phyloP scores from a whole-genome alignment of 495 filamentous ascomycete genomes.

The Copromyces sp. region DNA sequence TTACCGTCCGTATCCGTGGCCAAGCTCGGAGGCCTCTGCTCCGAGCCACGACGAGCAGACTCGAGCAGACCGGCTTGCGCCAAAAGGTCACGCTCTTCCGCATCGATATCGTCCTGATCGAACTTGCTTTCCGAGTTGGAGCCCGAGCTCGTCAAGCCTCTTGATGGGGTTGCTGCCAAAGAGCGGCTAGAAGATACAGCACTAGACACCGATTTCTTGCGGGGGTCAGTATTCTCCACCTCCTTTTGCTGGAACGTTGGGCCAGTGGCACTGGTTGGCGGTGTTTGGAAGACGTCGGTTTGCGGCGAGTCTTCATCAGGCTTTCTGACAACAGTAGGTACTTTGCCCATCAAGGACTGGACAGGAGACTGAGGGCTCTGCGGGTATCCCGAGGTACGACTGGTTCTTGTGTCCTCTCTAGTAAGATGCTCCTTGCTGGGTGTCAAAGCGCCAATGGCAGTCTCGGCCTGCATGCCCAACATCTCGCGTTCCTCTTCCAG shows the following conservation, averaged over 20 bases:
- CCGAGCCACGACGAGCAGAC: conserved; percentile 6
- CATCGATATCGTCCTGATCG: conserved; percentile 33
- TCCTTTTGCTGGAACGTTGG: conserved; percentile 38
- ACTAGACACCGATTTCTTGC: conserved; percentile 35
- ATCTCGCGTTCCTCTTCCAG: conserved; percentile 61
- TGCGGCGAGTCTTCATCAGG: conserved; percentile 26
- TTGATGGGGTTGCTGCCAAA: conserved; percentile 20
- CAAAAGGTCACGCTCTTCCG: conserved; percentile 40
- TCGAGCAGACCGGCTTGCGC: conserved; percentile 40
- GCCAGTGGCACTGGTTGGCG: conserved; percentile 33
- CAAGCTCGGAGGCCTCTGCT: conserved; percentile 11
- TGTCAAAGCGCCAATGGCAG: conserved; percentile 5
- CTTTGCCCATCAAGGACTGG: conserved; percentile 19
- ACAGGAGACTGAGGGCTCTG: conserved; percentile 24
- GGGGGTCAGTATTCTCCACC: conserved; percentile 20
- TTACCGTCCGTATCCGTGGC: conserved; percentile 20
- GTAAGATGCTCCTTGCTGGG: conserved; percentile 12
- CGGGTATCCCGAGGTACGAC: conserved; percentile 14
- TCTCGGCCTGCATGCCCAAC: conserved; percentile 24
- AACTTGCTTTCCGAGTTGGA: conserved; percentile 14
- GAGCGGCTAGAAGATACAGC: conserved; percentile 28
- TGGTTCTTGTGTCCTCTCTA: conserved; percentile 20
- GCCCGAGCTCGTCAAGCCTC: conserved; percentile 12
- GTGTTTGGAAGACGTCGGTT: conserved; percentile 36
- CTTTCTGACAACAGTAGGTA: conserved; percentile 18